Percentiles rank a stretch among this genome's conserved stretches.
These are phyloP conservation scores for Gnomoniopsis smithogilvyi DNA, from an alignment of 2,329 filamentous ascomycete genomes.

Conservation along the genomic window DNA sequence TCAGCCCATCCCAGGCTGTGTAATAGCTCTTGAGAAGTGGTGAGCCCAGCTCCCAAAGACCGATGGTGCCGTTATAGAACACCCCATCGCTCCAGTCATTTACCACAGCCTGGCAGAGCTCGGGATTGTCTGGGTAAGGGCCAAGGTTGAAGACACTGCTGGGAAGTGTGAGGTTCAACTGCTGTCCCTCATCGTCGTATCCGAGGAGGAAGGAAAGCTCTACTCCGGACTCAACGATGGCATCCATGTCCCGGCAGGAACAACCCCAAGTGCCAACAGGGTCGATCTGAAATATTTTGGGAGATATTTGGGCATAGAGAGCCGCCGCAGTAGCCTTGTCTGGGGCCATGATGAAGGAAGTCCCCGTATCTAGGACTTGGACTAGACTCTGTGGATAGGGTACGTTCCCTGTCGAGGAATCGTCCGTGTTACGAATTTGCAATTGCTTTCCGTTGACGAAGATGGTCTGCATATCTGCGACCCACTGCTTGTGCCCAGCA, in stretches of 20 bases:
- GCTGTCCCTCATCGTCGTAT: conserved; percentile 9
- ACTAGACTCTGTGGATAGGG: conserved; percentile 14
- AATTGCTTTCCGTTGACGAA: conserved; percentile 22
- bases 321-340: conserved; percentile 24
- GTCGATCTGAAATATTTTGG: conserved; percentile 28
- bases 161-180: conserved; percentile 26
- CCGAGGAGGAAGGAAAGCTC: conserved; percentile 28
- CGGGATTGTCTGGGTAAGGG: conserved; percentile 23
- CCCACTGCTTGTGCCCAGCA: conserved; percentile 19
- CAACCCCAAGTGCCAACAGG: conserved; percentile 29
- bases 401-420: background rate
- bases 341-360: conserved; percentile 27
- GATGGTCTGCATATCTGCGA: conserved; percentile 23
- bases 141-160: conserved; percentile 28
- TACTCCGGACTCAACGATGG: conserved; percentile 17
- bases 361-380: conserved; percentile 27
- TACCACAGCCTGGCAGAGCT: conserved; percentile 29
- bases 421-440: conserved; percentile 6
- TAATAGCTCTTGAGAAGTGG: conserved; percentile 32
- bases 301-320: conserved; percentile 27
- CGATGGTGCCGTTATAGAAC: conserved; percentile 1
- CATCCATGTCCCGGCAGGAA: conserved; percentile 25
- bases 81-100: conserved; percentile 17
- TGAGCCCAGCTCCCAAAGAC: conserved; percentile 28
- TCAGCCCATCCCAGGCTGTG: conserved; percentile 30